Evolutionary conservation across 352 stramenopile genomes (phyloP).

Genomic region (Pilasporangium apinafurcum): DNA sequence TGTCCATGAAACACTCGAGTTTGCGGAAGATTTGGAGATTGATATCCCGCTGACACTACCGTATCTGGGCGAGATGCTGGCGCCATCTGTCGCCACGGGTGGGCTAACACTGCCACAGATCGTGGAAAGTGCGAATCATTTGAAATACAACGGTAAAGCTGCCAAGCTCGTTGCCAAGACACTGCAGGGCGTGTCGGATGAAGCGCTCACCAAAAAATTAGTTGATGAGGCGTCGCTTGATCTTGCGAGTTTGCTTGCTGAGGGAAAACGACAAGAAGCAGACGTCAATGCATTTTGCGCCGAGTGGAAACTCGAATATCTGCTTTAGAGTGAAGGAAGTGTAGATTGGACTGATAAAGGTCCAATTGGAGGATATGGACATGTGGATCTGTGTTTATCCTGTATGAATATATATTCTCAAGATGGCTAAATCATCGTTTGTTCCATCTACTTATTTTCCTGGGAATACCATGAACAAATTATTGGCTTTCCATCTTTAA

Average conservation of each 20-base stretch:
- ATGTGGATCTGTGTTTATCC: not conserved
- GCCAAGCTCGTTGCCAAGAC: conserved; percentile 51
- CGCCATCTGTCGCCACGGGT: conserved; percentile 38
- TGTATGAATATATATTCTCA: conserved; percentile 21
- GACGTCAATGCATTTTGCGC: conserved; percentile 7
- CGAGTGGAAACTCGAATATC: conserved; percentile 9
- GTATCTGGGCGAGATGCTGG: conserved; percentile 72
- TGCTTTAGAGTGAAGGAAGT: no score
- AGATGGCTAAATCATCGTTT: no score
- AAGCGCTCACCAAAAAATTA: conserved; percentile 33
- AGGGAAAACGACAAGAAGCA: conserved; percentile 6
- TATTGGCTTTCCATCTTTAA: no score
- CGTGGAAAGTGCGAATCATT: conserved; percentile 34
- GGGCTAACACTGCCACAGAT: conserved; percentile 34
- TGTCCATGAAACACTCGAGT: conserved; percentile 61
- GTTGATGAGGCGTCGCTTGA: conserved; percentile 12
- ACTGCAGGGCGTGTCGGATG: conserved; percentile 31
- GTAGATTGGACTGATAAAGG: no score
- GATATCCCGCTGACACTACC: conserved; percentile 67
- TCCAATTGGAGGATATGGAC: no score
- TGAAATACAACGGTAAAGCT: conserved; percentile 54
- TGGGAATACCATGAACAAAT: no score
- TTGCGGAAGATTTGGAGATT: conserved; percentile 77
- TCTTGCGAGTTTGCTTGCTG: conserved; percentile 9
- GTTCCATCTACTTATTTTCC: no score